Base-by-base conservation (phyloP, 805 yeast genomes). In the Tetrapisispora fleetii region DNA sequence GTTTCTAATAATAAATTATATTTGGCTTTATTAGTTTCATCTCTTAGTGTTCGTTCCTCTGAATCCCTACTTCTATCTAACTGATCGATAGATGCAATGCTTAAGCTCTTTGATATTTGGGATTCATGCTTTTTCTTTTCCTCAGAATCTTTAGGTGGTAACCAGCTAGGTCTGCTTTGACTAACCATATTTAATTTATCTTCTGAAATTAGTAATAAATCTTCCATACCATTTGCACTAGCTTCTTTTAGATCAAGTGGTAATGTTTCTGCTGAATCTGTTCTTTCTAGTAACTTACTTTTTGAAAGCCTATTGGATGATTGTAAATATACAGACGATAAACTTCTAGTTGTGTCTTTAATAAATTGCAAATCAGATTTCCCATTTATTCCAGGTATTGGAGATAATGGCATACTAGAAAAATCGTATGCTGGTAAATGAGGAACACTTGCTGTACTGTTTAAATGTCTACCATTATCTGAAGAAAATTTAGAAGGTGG, bases 141-240 rank as follows among this genome's bases (percentile, higher is more conserved):
- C 8, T 57, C 58, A 7, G 64, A 54, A 36, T 70, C 68, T 57
- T 82, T 82, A 4, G 87, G 88, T 4, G 89, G 89, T 40, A 81
- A 63, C 76, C 85, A 80, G 42, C 78, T 74, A 3, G 90, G 90
- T 54, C 90, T 71, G 1, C 87, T 75, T 40, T 78, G 79, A 46
- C 82, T 74, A 36, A 82, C 63, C 11, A 67, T 63, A 22, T 71
- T 72, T 36, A 80, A 59, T 55, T 83, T 83, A 56, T 81, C 84
- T 1, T 71, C 74, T 1, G 88, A 81, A 1, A 83, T 74, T 35
- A 84, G 64, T 44, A 70, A 65, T 51, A 79, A 64, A 60, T 83
- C 87, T 47, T 83, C 89, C 51, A 81, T 60, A 3, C 74, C 74
- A 19, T 63, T 58, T 16, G 59, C 60, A 33, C 71, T 63, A 1